Base-by-base conservation (phyloP, 768 basidiomycete species). In the Mycena haematopus region DNA sequence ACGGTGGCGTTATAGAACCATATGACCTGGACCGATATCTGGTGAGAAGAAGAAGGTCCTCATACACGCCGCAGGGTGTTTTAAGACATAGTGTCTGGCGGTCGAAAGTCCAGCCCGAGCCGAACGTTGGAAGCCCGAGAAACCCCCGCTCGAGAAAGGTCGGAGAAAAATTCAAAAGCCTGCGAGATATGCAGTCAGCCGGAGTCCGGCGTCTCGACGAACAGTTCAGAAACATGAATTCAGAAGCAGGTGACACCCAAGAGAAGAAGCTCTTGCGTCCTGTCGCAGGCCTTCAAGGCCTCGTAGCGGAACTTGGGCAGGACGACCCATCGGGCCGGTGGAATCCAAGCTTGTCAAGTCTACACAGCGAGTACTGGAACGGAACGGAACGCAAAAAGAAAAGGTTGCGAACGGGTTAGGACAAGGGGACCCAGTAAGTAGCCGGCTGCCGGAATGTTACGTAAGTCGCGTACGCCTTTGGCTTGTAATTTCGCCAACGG, bases 71-170 rank as follows among this genome's bases (percentile, higher is more conserved):
- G 36, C 9, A 59, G 58, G 51, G 40, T 27, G 27, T 50, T 42
- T 3, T 27, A 45, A 24, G 0, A 22, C 13, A 7, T 22, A 24
- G 46, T 47, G 25, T 6, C 24, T 11, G 25, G 24, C 46, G 46
- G 46, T 25, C 46, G 27, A 17, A 47, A 47, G 24, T 45, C 17
- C 3, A 27, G 25, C 46, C 24, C 19, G n/a, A n/a, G 29, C 25
- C 6, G 1, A 22, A 25, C 22, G 3, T 10, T 36, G 19, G 5
- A 45, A 21, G n/a, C 21, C 59, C 59, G 59, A 60, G 44, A 44
- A 60, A 53, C 52, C 44, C 27, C 59, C 59, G 52, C 42, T 36
- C 42, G 9, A 57, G 22, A 52, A 51, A 44, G 21, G 8, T 51
- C 25, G n/a, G 47, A 58, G 56, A 36, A 47, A 31, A 56, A 22